These are phyloP conservation scores for Porogramme epimiltina DNA, from an alignment of 1,284 basidiomycete species.

Conservation along the genomic window DNA sequence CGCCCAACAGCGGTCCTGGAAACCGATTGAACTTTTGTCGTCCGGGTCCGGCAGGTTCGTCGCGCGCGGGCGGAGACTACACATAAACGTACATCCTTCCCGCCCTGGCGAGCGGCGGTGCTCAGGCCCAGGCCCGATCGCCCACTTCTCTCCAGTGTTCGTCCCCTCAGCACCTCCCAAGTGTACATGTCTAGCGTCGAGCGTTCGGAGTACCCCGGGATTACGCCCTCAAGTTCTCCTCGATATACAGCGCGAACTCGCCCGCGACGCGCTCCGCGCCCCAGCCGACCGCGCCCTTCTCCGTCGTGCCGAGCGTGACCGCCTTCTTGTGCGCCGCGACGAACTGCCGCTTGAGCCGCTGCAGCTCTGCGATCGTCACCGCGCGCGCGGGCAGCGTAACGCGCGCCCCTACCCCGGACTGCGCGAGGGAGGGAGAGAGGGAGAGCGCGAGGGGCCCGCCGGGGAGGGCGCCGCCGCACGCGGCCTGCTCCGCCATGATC, in stretches of 20 bases:
- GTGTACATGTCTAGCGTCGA: not conserved
- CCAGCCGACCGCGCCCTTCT: constrained; percentile 79
- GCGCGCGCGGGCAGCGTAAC: constrained; percentile 67
- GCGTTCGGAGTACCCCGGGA: not conserved
- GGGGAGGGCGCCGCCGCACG: constrained; percentile 36
- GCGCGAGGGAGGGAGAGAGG: constrained; percentile 38
- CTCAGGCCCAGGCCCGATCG: no score
- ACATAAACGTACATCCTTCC: no score
- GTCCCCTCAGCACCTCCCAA: no score
- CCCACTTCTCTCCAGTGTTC: no score
- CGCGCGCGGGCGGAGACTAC: no score
- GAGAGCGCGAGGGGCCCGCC: constrained; percentile 60
- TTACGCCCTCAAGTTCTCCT: constrained; percentile 63
- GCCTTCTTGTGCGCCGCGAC: constrained; percentile 85
- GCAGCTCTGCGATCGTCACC: constrained; percentile 82
- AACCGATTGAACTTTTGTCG: no score
- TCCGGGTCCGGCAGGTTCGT: no score
- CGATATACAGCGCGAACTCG: constrained; percentile 81
- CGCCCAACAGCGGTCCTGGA: no score
- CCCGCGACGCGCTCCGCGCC: constrained; percentile 69
- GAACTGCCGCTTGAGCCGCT: constrained; percentile 87
- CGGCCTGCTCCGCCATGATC: constrained; percentile 62
- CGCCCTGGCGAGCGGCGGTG: no score
- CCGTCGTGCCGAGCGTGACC: constrained; percentile 82
- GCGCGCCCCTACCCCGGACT: constrained; percentile 26